A percentile compares a stretch with the other conserved stretches of the same genome.
Conservation (phyloP, 2,329 filamentous ascomycete genomes). For the Orbilia brochopaga region DNA sequence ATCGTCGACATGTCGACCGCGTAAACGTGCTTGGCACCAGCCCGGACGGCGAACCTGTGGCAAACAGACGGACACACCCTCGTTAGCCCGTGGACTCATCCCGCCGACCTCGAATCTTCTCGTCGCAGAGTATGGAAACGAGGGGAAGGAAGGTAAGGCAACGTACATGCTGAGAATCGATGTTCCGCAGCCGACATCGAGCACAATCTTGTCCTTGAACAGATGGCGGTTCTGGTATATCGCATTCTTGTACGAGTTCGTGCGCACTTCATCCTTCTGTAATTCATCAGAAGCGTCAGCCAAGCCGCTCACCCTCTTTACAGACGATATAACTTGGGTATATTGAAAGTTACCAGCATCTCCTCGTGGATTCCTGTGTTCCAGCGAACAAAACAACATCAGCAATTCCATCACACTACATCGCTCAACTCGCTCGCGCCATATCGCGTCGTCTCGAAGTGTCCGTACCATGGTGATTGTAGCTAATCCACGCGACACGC, state of each 20-base stretch:
- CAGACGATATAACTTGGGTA: too few relatives aligned
- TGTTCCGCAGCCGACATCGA: constrained; percentile 97
- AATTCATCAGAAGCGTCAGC: constrained; percentile 43
- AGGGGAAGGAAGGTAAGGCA: constrained; percentile 44
- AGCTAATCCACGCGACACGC: constrained; percentile 65
- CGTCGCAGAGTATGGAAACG: constrained; percentile 44
- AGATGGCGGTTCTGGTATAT: constrained; percentile 97
- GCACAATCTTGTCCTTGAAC: constrained; percentile 89
- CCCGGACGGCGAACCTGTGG: constrained; percentile 98
- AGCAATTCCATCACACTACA: constrained; percentile 4
- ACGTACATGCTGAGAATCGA: constrained; percentile 96
- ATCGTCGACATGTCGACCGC: constrained; percentile 99
- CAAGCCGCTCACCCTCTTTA: too few relatives aligned
- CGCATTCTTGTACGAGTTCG: constrained; percentile 92
- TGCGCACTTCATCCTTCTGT: constrained; percentile 98
- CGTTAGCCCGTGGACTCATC: constrained; percentile 9
- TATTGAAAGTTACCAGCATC: constrained; percentile 97
- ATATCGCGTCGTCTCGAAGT: constrained; percentile 14
- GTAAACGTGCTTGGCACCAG: constrained; percentile 97
- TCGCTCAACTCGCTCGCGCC: too few relatives aligned
- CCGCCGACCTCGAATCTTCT: constrained; percentile 14
- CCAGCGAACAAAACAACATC: constrained; percentile 22
- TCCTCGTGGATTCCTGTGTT: constrained; percentile 90
- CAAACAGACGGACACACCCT: constrained; percentile 15
- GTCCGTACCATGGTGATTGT: constrained; percentile 91